A percentile compares a stretch with the other conserved stretches of the same genome.
Conservation (phyloP, 176 grass and related monocot genomes). For the Chrysopogon serrulatus region DNA sequence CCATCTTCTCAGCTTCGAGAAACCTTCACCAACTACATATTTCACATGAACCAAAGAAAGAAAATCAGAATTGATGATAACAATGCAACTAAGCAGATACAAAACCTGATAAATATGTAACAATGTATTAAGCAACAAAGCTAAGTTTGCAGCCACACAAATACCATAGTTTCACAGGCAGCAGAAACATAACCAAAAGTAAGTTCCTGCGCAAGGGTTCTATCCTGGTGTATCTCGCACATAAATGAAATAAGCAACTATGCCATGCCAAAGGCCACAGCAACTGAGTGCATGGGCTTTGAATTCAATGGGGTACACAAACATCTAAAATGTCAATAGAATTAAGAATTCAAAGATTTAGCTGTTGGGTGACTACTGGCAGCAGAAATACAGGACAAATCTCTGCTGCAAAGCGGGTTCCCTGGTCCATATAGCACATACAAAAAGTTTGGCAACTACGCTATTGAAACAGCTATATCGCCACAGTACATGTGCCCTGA, state of each 20-base stretch:
- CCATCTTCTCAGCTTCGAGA: constrained; percentile 55
- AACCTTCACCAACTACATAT: constrained; percentile 20
- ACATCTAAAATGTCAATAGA: background rate
- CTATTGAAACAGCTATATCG: background rate
- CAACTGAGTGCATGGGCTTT: constrained; percentile 4
- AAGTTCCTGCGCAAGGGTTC: constrained; percentile 3
- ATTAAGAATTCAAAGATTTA: background rate
- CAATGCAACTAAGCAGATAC: background rate
- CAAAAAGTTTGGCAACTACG: background rate
- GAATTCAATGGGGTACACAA: background rate
- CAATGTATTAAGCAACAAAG: background rate
- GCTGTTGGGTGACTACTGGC: constrained; percentile 31
- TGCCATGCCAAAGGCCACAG: background rate
- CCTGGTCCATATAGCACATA: constrained; percentile 25
- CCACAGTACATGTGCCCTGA: constrained; percentile 25
- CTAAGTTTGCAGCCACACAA: background rate
- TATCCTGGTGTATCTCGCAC: constrained; percentile 8
- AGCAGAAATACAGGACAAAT: background rate
- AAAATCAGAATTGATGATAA: background rate
- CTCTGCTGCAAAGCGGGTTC: constrained; percentile 39
- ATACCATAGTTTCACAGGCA: constrained; percentile 27
- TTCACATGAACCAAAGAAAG: background rate
- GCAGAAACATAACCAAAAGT: background rate
- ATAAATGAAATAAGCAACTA: constrained; percentile 9
- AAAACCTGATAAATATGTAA: background rate